These are phyloP conservation scores for Fusarium newnesense DNA, from an alignment of 2,329 filamentous ascomycete species.

Conservation along the genomic window DNA sequence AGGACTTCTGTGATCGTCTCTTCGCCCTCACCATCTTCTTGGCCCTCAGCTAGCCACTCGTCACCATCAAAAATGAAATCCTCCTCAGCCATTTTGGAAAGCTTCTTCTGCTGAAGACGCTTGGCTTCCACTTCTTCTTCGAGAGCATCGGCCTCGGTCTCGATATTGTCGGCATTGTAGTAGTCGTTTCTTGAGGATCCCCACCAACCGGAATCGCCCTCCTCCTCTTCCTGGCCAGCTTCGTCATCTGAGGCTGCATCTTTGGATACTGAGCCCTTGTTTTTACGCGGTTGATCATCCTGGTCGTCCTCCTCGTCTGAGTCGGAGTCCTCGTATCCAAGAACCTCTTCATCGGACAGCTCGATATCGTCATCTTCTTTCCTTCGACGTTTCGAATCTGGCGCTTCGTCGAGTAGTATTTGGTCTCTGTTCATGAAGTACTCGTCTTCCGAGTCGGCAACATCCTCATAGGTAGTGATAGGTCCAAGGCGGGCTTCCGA, in stretches of 20 bases:
- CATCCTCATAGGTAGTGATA: slow-evolving; percentile 77
- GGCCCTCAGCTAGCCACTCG: slow-evolving; percentile 77
- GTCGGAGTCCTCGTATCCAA: slow-evolving; percentile 59
- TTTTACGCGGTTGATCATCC: slow-evolving; percentile 48
- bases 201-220: slow-evolving; percentile 78
- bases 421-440: slow-evolving; percentile 89
- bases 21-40: slow-evolving; percentile 60
- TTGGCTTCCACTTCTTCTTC: slow-evolving; percentile 94
- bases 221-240: slow-evolving; percentile 61
- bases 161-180: slow-evolving; percentile 84
- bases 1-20: slow-evolving; percentile 86
- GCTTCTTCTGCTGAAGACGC: slow-evolving; percentile 88
- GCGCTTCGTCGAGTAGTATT: slow-evolving; percentile 84
- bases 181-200: slow-evolving; percentile 89
- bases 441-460: slow-evolving; percentile 94
- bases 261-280: slow-evolving; percentile 47
- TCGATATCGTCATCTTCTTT: slow-evolving; percentile 76
- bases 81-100: slow-evolving; percentile 87
- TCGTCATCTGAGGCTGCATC: slow-evolving; percentile 61
- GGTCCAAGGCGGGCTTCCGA: slow-evolving; percentile 70
- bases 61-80: slow-evolving; percentile 94
- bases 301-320: slow-evolving; percentile 61
- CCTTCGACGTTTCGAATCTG: slow-evolving; percentile 79
- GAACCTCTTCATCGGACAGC: slow-evolving; percentile 70
- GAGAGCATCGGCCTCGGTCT: slow-evolving; percentile 75